These are phyloP conservation scores for Candida tetrigidarum DNA, from an alignment of 1,139 yeast genomes.

Conservation along the genomic window DNA sequence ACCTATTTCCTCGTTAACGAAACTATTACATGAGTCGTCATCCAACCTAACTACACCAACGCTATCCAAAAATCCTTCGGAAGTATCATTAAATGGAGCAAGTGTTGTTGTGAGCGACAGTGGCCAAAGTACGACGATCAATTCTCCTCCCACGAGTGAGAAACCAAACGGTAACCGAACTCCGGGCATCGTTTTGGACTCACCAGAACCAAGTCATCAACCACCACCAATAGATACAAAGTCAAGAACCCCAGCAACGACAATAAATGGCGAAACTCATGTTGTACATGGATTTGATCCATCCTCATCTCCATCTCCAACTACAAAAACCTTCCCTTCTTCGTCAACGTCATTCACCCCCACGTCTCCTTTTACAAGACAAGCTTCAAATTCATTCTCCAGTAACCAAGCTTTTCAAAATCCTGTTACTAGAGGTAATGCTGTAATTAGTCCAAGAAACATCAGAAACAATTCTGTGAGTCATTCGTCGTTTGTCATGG, in stretches of 20 bases:
- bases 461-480: conserved; percentile 49
- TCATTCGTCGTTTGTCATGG: conserved; percentile 44
- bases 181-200: conserved; percentile 1
- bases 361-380: conserved; percentile 21
- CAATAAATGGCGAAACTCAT: conserved; percentile 15
- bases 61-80: conserved; percentile 29
- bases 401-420: conserved; percentile 17
- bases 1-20: conserved; percentile 44
- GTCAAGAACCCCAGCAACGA: too few species aligned
- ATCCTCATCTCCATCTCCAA: conserved; percentile 13
- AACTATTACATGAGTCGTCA: conserved; percentile 43
- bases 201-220: conserved; percentile 8
- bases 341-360: conserved; percentile 19
- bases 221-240: conserved; percentile 8
- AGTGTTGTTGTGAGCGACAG: not conserved
- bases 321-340: conserved; percentile 13
- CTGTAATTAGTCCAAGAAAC: conserved; percentile 41
- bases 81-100: conserved; percentile 10
- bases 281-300: conserved; percentile 26
- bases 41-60: conserved; percentile 24
- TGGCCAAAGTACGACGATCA: conserved; percentile 15
- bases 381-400: conserved; percentile 15
- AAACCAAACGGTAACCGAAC: not conserved
- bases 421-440: conserved; percentile 11
- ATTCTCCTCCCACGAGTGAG: conserved; percentile 16